Conservation (phyloP, 441 rosid genomes). For the Gossypium davidsonii region DNA sequence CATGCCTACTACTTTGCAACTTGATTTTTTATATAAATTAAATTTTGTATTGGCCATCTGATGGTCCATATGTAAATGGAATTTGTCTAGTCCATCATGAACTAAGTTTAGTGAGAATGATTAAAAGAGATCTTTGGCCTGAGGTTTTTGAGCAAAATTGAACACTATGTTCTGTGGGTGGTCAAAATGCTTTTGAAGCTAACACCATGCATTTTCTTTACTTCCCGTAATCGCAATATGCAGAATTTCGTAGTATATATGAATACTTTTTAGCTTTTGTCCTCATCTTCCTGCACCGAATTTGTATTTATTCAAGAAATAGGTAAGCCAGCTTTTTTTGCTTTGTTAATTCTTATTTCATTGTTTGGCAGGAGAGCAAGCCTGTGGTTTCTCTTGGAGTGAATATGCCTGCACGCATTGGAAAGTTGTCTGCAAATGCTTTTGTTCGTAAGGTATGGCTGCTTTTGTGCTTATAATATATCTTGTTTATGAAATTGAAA, state of each 20-base stretch:
- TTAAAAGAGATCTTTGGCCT: not conserved
- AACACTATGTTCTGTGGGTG: not conserved
- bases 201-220: not conserved
- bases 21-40: not conserved
- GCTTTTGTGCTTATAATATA: slow-evolving; percentile 1
- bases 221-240: not conserved
- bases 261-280: not conserved
- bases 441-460: slow-evolving; percentile 65
- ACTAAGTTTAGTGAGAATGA: not conserved
- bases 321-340: not conserved
- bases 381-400: slow-evolving; percentile 28
- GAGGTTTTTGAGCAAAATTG: not conserved
- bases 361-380: slow-evolving; percentile 36
- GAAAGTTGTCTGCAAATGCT: slow-evolving; percentile 48
- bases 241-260: not conserved
- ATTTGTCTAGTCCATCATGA: not conserved
- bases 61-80: not conserved
- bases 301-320: not conserved
- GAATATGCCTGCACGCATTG: slow-evolving; percentile 35
- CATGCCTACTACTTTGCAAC: not conserved
- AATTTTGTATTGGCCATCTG: not conserved
- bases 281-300: not conserved
- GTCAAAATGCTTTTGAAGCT: not conserved
- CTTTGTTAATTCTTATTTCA: slow-evolving; percentile 4
- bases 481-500: not conserved